Evolutionary conservation across 1,284 basidiomycete genomes (phyloP).

Genomic region (Ceratobasidium sp.): DNA sequence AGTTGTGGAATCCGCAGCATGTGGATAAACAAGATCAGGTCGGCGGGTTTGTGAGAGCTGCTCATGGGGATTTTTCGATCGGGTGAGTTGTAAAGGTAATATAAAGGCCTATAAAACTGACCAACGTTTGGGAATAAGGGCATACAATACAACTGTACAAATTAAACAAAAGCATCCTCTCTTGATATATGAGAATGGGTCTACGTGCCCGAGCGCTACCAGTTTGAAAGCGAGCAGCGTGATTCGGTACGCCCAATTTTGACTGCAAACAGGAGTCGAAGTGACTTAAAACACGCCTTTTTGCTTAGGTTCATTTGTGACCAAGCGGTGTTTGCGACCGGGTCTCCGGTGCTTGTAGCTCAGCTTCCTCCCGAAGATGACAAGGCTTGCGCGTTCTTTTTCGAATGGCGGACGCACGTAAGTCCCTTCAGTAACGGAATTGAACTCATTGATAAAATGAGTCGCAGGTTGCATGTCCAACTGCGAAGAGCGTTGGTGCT

Average conservation of each 20-base stretch:
- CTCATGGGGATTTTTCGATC: slow-evolving; percentile 76
- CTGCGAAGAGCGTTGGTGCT: slow-evolving; percentile 63
- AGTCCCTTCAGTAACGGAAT: slow-evolving; percentile 52
- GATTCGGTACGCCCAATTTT: slow-evolving; percentile 68
- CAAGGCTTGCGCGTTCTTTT: slow-evolving; percentile 72
- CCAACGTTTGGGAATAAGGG: slow-evolving; percentile 57
- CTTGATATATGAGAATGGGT: slow-evolving; percentile 70
- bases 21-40: slow-evolving; percentile 66
- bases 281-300: slow-evolving; percentile 64
- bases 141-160: slow-evolving; percentile 71
- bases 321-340: slow-evolving; percentile 62
- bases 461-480: slow-evolving; percentile 73
- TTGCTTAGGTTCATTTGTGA: slow-evolving; percentile 73
- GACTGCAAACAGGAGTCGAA: neutral
- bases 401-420: slow-evolving; percentile 81
- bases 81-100: slow-evolving; percentile 57
- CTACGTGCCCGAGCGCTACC: slow-evolving; percentile 66
- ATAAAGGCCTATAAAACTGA: neutral
- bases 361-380: slow-evolving; percentile 75
- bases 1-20: slow-evolving; percentile 70
- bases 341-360: slow-evolving; percentile 69
- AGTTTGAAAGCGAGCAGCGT: slow-evolving; percentile 69
- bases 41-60: slow-evolving; percentile 71
- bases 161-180: slow-evolving; percentile 64
- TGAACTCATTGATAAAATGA: slow-evolving; percentile 43